phyloP scores from a whole-genome alignment of 129 eudicot species.

The Rutidosis leptorrhynchoides region DNA sequence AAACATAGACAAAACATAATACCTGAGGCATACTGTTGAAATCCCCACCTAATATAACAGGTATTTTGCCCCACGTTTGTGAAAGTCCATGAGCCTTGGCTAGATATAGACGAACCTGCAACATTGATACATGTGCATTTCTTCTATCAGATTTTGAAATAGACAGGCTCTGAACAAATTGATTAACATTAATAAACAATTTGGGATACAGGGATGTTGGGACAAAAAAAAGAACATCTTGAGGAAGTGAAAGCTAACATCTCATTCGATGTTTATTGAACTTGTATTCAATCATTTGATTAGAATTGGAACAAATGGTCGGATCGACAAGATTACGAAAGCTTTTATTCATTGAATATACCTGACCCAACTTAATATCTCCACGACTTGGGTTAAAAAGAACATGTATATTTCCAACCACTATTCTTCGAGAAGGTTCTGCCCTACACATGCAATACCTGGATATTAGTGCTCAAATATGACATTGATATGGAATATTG shows the following conservation, averaged over 20 bases:
- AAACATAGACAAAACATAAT: not conserved
- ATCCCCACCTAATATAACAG: slow-evolving; percentile 72
- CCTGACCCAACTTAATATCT: slow-evolving; percentile 91
- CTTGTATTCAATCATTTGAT: not conserved
- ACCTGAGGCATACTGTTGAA: slow-evolving; percentile 80
- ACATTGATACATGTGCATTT: slow-evolving; percentile 14
- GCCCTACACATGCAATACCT: slow-evolving; percentile 30
- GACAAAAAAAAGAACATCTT: not conserved
- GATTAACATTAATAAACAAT: not conserved
- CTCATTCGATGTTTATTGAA: not conserved
- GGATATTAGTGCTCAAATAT: slow-evolving; percentile 7
- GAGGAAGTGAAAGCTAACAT: not conserved
- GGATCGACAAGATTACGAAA: not conserved
- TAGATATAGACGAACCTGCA: slow-evolving; percentile 71
- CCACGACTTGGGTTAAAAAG: slow-evolving; percentile 91
- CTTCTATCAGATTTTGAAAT: not conserved
- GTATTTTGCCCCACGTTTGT: slow-evolving; percentile 68
- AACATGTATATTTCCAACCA: slow-evolving; percentile 85
- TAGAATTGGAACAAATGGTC: not conserved
- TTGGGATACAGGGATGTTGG: not conserved
- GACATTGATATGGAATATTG: too few relatives aligned
- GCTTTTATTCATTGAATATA: slow-evolving; percentile 11
- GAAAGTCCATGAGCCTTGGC: slow-evolving; percentile 66
- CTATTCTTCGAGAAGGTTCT: slow-evolving; percentile 41
- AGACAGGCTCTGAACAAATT: not conserved